Conservation (phyloP, 2,329 filamentous ascomycete species). For the Pestalotiopsis sp. region DNA sequence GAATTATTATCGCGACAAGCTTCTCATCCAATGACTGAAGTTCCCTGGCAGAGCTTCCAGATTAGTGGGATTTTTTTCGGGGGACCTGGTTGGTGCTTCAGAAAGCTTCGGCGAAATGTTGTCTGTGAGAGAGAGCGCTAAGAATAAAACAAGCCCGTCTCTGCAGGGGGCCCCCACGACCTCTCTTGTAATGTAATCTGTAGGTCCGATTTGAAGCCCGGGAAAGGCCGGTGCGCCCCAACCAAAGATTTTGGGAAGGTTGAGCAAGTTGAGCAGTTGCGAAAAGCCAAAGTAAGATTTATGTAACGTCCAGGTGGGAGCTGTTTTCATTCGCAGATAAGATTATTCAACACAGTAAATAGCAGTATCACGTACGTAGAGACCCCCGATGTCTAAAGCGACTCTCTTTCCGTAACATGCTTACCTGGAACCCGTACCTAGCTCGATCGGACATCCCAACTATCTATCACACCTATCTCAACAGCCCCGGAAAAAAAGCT, state of each 20-base stretch:
- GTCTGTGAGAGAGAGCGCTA: not conserved
- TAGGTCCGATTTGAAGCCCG: slow-evolving; percentile 9
- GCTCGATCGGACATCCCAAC: not conserved
- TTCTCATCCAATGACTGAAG: not conserved
- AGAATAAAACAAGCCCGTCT: not conserved
- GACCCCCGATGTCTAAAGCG: not conserved
- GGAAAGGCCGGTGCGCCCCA: slow-evolving; percentile 10
- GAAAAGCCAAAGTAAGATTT: not conserved
- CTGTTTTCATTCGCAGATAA: not conserved
- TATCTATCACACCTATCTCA: not conserved
- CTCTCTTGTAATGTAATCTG: not conserved
- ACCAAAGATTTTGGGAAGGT: slow-evolving; percentile 9
- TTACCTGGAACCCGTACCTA: not conserved
- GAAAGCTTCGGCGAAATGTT: not conserved
- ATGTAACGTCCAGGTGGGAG: not conserved
- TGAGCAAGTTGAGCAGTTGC: not conserved
- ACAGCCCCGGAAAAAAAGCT: slow-evolving; percentile 21
- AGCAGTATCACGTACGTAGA: not conserved
- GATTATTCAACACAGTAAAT: not conserved
- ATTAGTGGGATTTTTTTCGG: not conserved
- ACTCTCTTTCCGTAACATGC: not conserved
- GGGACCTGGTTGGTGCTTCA: not conserved
- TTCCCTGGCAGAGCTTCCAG: not conserved
- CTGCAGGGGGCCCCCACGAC: not conserved
- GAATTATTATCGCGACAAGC: not conserved